Evolutionary conservation across 164 flowering plant species (phyloP).

Genomic region (Taxillus chinensis): DNA sequence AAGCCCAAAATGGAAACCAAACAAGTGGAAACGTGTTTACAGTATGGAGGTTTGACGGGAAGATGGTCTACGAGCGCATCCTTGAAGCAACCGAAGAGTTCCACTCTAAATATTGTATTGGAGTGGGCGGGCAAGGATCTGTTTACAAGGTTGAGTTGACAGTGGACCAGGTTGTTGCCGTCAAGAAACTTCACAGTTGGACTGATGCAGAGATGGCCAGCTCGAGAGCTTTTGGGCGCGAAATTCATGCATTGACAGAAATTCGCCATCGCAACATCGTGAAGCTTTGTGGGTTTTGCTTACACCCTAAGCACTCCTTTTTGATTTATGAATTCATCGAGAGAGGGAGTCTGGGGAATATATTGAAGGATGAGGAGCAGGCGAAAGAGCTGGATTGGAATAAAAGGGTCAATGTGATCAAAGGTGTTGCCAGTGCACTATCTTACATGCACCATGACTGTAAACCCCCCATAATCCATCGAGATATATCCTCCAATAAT

Average conservation of each 20-base stretch:
- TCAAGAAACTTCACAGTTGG: not conserved
- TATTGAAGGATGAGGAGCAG: not conserved
- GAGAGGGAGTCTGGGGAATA: not conserved
- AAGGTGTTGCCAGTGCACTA: not conserved
- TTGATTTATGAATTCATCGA: not conserved
- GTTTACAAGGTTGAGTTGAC: not conserved
- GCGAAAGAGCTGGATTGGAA: not conserved
- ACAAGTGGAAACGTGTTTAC: not conserved
- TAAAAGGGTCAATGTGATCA: not conserved
- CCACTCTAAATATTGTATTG: not conserved
- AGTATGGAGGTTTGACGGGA: not conserved
- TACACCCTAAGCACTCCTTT: not conserved
- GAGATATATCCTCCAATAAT: not conserved
- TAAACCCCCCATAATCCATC: not conserved
- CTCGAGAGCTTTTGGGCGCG: not conserved
- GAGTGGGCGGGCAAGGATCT: not conserved
- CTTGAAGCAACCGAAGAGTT: not conserved
- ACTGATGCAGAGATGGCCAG: not conserved
- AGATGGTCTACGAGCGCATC: not conserved
- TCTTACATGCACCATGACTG: conserved; percentile 1
- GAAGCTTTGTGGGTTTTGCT: not conserved
- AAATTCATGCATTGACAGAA: not conserved
- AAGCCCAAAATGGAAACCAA: not conserved
- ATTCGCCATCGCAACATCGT: not conserved
- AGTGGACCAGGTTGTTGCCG: not conserved